These are phyloP conservation scores for Magnolia changhungtana DNA, from an alignment of 164 flowering plant species.

Conservation along the genomic window DNA sequence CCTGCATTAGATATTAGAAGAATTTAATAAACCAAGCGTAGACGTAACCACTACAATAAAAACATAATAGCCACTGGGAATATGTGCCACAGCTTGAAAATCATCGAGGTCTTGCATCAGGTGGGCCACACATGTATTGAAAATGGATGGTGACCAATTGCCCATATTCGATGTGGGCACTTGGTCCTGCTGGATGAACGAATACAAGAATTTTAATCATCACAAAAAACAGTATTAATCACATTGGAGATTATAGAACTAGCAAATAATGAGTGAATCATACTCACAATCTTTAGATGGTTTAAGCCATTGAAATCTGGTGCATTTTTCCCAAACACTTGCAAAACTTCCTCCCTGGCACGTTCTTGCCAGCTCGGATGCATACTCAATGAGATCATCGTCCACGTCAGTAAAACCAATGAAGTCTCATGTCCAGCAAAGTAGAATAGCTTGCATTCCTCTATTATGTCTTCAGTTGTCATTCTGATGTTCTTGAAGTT, in stretches of 20 bases:
- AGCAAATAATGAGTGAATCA: slow-evolving; percentile 4
- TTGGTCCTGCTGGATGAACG: no score
- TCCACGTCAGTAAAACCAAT: slow-evolving; percentile 40
- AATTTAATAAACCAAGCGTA: neutral
- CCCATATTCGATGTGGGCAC: no score
- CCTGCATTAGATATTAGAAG: slow-evolving; percentile 8
- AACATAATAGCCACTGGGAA: no score
- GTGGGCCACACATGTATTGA: no score
- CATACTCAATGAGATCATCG: slow-evolving; percentile 35
- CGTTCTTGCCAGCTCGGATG: slow-evolving; percentile 46
- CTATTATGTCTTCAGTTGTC: slow-evolving; percentile 44
- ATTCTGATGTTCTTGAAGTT: slow-evolving; percentile 15
- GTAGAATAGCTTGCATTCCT: slow-evolving; percentile 52
- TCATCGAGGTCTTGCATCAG: no score
- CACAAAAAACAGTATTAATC: neutral
- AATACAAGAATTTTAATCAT: no score
- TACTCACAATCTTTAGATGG: slow-evolving; percentile 25
- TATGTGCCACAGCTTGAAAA: no score
- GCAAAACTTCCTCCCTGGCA: slow-evolving; percentile 49
- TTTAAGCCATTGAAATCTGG: slow-evolving; percentile 29
- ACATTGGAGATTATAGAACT: neutral
- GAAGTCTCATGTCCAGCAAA: slow-evolving; percentile 56
- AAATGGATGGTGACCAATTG: no score
- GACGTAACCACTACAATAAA: no score
- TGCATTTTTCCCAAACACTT: slow-evolving; percentile 20